Conservation (phyloP, 192 early-diverging fungal genomes). For the Mortierella antarctica region DNA sequence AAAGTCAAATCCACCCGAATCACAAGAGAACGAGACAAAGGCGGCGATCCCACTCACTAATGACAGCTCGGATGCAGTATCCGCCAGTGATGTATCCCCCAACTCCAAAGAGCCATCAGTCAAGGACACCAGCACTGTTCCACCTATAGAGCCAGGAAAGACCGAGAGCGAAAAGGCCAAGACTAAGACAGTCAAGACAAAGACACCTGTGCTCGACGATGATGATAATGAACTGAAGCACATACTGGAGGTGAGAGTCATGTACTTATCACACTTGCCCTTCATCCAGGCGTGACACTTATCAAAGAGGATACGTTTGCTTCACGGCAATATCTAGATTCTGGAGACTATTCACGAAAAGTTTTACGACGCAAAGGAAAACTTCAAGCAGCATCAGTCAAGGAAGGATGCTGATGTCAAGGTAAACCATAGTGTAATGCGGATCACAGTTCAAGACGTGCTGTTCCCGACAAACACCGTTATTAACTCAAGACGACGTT, state of each 20-base stretch:
- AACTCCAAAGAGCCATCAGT: conserved; percentile 13
- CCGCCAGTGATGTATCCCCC: background rate
- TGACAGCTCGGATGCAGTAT: background rate
- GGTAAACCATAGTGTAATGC: conserved; percentile 4
- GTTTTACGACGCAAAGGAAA: conserved; percentile 67
- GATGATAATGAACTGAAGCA: conserved; percentile 68
- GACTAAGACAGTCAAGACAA: conserved; percentile 20
- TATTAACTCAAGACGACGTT: background rate
- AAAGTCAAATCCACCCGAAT: background rate
- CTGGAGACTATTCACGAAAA: conserved; percentile 73
- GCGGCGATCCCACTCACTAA: background rate
- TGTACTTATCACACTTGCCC: conserved; percentile 1
- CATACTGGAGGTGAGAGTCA: conserved; percentile 51
- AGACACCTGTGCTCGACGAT: conserved; percentile 63
- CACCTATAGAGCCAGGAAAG: conserved; percentile 24
- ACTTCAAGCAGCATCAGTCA: background rate
- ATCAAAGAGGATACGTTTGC: background rate
- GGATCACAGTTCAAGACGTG: too few relatives aligned
- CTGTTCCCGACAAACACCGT: background rate
- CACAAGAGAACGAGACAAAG: background rate
- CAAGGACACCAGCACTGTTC: background rate
- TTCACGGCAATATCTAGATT: conserved; percentile 40
- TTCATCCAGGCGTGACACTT: background rate
- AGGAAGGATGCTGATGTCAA: conserved; percentile 52
- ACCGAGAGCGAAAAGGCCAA: conserved; percentile 19